Evolutionary conservation across 257 asterid species (phyloP).

Genomic region (Penstemon eatonii): DNA sequence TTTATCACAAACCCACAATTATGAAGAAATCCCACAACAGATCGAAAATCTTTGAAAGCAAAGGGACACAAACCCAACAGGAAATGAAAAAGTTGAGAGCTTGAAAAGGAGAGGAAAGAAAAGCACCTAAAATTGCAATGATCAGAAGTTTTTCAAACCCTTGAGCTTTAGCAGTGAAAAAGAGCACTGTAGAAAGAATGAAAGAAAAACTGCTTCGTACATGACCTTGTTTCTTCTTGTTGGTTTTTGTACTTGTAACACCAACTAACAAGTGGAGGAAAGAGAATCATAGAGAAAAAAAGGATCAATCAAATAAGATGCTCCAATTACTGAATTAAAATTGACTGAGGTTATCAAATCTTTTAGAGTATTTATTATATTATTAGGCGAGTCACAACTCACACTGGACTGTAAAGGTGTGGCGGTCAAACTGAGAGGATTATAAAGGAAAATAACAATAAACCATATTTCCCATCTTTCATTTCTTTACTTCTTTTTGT

Average conservation of each 20-base stretch:
- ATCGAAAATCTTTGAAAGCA: slow-evolving; percentile 31
- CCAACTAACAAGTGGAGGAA: slow-evolving; percentile 36
- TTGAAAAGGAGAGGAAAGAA: slow-evolving; percentile 17
- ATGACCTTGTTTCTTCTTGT: slow-evolving; percentile 29
- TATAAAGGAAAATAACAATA: slow-evolving; percentile 18
- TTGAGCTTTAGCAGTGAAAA: slow-evolving; percentile 17
- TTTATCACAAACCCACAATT: slow-evolving; percentile 27
- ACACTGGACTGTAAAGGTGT: slow-evolving; percentile 25
- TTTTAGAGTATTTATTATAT: slow-evolving; percentile 1
- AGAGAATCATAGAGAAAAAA: slow-evolving; percentile 26
- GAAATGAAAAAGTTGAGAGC: slow-evolving; percentile 14
- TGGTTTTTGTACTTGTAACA: slow-evolving; percentile 33
- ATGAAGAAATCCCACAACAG: slow-evolving; percentile 25
- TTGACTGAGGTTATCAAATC: slow-evolving; percentile 28
- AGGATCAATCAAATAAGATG: slow-evolving; percentile 25
- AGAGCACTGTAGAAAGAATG: slow-evolving; percentile 18
- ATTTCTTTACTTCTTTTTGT: slow-evolving; percentile 17
- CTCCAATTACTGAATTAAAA: slow-evolving; percentile 20
- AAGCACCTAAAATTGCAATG: slow-evolving; percentile 41
- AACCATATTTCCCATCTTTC: not conserved
- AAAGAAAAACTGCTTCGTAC: slow-evolving; percentile 15
- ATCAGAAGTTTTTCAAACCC: slow-evolving; percentile 24
- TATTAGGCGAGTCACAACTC: slow-evolving; percentile 35
- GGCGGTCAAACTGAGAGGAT: slow-evolving; percentile 42
- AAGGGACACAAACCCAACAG: slow-evolving; percentile 14